phyloP scores from a whole-genome alignment of 352 stramenopile genomes.

The Globisporangium paroecandrum region DNA sequence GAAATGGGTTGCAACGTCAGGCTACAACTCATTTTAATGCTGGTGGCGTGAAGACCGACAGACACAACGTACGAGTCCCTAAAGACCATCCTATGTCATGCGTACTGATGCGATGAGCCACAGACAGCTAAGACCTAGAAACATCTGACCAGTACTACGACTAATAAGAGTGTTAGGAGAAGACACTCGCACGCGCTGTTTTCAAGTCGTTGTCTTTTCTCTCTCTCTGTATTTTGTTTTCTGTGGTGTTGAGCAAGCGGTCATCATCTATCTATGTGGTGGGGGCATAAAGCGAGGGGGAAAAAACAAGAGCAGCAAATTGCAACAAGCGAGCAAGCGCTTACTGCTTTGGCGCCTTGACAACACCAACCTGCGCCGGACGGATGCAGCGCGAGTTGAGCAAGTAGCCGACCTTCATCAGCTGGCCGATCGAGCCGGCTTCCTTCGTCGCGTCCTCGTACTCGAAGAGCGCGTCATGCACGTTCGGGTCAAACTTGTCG shows the following conservation, averaged over 20 bases:
- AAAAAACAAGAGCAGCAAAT: background rate
- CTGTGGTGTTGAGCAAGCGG: background rate
- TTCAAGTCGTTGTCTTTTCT: background rate
- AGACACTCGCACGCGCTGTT: background rate
- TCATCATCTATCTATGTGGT: conserved; percentile 8
- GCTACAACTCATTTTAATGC: background rate
- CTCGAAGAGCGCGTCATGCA: conserved; percentile 98
- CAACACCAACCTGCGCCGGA: conserved; percentile 93
- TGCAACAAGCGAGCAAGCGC: background rate
- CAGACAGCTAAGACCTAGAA: background rate
- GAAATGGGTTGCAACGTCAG: too few relatives aligned
- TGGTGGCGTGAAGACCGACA: background rate
- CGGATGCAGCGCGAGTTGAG: conserved; percentile 95
- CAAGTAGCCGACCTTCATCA: conserved; percentile 96
- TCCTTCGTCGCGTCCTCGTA: conserved; percentile 91
- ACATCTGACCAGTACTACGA: background rate
- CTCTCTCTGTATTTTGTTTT: conserved; percentile 6
- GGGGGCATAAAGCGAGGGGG: background rate
- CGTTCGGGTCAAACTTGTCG: conserved; percentile 98
- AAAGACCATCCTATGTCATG: background rate
- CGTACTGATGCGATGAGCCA: too few relatives aligned
- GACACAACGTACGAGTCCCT: background rate
- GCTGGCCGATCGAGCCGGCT: conserved; percentile 91
- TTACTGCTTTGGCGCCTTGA: conserved; percentile 46
- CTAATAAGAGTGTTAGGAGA: too few relatives aligned